Evolutionary conservation across 2,329 filamentous ascomycete genomes (phyloP).

Genomic region (Xylariales sp.): DNA sequence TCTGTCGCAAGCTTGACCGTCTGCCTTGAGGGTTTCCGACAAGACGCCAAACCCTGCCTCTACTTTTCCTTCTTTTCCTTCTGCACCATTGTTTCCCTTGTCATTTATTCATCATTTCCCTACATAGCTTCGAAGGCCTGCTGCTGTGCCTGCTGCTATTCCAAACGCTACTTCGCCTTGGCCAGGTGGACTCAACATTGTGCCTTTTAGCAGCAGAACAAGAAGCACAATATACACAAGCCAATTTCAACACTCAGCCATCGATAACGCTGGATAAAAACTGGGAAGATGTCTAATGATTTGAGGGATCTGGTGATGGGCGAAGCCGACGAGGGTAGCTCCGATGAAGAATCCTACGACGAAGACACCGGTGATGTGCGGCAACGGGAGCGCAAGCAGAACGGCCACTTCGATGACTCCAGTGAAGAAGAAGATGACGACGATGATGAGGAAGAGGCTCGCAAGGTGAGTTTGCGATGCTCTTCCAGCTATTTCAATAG

Average conservation of each 20-base stretch:
- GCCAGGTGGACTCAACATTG: too few species aligned
- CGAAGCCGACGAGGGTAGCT: slow-evolving; percentile 80
- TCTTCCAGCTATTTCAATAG: neutral
- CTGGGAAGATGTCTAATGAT: slow-evolving; percentile 52
- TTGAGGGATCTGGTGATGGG: slow-evolving; percentile 78
- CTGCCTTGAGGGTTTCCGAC: neutral
- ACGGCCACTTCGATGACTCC: slow-evolving; percentile 66
- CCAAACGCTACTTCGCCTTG: too few species aligned
- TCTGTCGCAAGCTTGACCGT: slow-evolving; percentile 2
- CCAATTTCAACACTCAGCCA: too few species aligned
- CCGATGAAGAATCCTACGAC: slow-evolving; percentile 79
- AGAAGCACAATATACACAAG: too few species aligned
- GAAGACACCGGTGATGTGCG: slow-evolving; percentile 64
- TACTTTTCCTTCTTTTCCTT: neutral
- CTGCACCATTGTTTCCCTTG: too few species aligned
- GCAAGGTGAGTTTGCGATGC: slow-evolving; percentile 49
- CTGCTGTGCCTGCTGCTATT: too few species aligned
- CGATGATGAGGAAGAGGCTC: slow-evolving; percentile 81
- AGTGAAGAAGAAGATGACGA: slow-evolving; percentile 92
- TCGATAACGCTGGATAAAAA: too few species aligned
- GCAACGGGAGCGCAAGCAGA: slow-evolving; percentile 12
- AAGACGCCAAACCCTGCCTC: neutral
- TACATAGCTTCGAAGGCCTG: too few species aligned
- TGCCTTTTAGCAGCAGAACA: too few species aligned
- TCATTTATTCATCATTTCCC: too few species aligned